These are phyloP conservation scores for Baudoinia panamericana DNA, from an alignment of 495 filamentous ascomycete species.

Conservation along the genomic window DNA sequence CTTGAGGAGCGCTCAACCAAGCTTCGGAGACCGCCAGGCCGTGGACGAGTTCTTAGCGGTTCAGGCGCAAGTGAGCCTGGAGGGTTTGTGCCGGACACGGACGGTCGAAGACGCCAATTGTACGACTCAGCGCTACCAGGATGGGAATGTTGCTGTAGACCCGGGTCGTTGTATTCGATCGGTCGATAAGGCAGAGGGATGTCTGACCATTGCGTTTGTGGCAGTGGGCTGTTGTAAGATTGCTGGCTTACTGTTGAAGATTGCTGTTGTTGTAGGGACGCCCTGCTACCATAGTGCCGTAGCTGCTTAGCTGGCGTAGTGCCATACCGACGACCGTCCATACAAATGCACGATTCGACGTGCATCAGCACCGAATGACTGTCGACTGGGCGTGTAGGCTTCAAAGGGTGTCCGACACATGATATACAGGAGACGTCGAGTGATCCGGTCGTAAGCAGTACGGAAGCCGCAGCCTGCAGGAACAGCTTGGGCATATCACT, in stretches of 20 bases:
- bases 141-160: not conserved
- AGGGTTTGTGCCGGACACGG: not conserved
- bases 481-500: conserved; percentile 1
- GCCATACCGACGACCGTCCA: conserved; percentile 1
- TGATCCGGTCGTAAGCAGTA: not conserved
- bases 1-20: not conserved
- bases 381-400: not conserved
- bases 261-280: not conserved
- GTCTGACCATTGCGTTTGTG: conserved; percentile 15
- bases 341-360: not conserved
- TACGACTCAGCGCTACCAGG: not conserved
- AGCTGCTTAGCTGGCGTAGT: not conserved
- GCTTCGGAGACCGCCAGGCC: conserved; percentile 1
- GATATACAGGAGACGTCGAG: conserved; percentile 2
- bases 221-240: conserved; percentile 11
- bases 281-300: not conserved
- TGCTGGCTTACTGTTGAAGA: not conserved
- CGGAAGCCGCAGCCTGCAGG: not conserved
- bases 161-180: conserved; percentile 1
- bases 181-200: conserved; percentile 13
- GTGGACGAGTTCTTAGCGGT: conserved; percentile 1
- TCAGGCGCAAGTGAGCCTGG: not conserved
- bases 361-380: conserved; percentile 1
- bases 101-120: not conserved
- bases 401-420: not conserved